Percentiles rank a stretch among this genome's conserved stretches.
Evolutionary conservation across 306 rosid species (phyloP).

Genomic region (Prunus kanzakura): DNA sequence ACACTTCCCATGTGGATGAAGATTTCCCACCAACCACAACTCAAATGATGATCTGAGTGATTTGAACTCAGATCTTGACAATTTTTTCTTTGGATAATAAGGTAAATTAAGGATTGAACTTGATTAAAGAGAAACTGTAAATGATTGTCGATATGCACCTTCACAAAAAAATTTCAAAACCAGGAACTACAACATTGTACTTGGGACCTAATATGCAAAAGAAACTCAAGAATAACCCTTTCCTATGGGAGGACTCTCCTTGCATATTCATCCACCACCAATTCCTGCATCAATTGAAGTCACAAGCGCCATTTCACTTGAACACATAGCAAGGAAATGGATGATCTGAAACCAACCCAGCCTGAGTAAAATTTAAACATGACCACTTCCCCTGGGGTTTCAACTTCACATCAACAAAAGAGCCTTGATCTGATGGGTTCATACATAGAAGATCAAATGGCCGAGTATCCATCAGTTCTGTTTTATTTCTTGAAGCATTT

Average conservation of each 20-base stretch:
- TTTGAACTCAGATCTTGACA: not conserved
- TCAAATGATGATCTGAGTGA: not conserved
- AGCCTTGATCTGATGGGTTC: not conserved
- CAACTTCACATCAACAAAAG: not conserved
- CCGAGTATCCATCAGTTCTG: constrained; percentile 31
- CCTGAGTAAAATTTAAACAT: not conserved
- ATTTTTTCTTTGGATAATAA: not conserved
- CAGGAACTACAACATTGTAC: constrained; percentile 2
- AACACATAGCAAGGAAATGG: constrained; percentile 3
- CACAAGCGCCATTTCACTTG: not conserved
- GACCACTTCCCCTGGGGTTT: not conserved
- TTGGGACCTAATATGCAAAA: constrained; percentile 11
- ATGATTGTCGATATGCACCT: not conserved
- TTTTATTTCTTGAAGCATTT: constrained; percentile 86
- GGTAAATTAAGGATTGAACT: not conserved
- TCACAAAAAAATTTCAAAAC: constrained; percentile 9
- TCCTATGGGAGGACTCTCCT: constrained; percentile 7
- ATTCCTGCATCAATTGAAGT: constrained; percentile 5
- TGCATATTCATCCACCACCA: constrained; percentile 9
- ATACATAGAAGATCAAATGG: not conserved
- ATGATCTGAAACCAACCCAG: constrained; percentile 3
- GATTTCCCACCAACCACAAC: not conserved
- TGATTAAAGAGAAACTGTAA: constrained; percentile 1
- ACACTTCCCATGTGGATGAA: not conserved
- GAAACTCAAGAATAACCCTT: constrained; percentile 9